These are phyloP conservation scores for Microcyclospora tardicrescens DNA, from an alignment of 2,329 filamentous ascomycete genomes.

Conservation along the genomic window DNA sequence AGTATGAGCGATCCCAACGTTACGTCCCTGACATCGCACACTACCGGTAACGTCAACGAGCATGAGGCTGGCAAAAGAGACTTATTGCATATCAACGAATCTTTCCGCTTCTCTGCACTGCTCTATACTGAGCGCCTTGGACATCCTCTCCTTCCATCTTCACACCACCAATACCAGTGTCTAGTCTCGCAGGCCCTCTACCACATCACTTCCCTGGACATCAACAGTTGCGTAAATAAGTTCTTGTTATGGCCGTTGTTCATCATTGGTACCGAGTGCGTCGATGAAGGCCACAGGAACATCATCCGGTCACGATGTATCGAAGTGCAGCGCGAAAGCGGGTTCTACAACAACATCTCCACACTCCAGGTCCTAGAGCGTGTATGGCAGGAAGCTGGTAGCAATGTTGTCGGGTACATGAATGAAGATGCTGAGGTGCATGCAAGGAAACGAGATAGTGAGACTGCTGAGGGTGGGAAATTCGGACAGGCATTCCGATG, in stretches of 20 bases:
- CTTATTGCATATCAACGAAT: slow-evolving; percentile 71
- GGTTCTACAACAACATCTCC: slow-evolving; percentile 86
- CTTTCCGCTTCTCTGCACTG: slow-evolving; percentile 78
- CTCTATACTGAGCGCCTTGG: slow-evolving; percentile 83
- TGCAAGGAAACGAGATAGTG: slow-evolving; percentile 16
- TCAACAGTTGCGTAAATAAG: slow-evolving; percentile 62
- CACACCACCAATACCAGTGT: slow-evolving; percentile 66
- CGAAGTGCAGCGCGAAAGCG: slow-evolving; percentile 76
- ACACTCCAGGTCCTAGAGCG: slow-evolving; percentile 75
- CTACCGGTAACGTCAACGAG: slow-evolving; percentile 21
- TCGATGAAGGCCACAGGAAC: slow-evolving; percentile 64
- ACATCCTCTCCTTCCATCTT: slow-evolving; percentile 58
- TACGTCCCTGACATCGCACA: slow-evolving; percentile 17
- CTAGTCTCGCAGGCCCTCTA: slow-evolving; percentile 71
- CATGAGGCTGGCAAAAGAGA: slow-evolving; percentile 45
- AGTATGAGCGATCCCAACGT: slow-evolving; percentile 44
- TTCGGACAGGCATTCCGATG: slow-evolving; percentile 33
- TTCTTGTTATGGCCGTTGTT: slow-evolving; percentile 91
- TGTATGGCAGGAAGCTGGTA: slow-evolving; percentile 48
- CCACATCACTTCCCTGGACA: slow-evolving; percentile 68
- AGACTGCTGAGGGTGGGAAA: slow-evolving; percentile 8
- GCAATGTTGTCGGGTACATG: slow-evolving; percentile 11
- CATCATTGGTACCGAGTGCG: slow-evolving; percentile 77
- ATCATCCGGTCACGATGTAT: slow-evolving; percentile 69
- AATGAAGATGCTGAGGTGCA: slow-evolving; percentile 13